These are phyloP conservation scores for Vaucheria bursata DNA, from an alignment of 352 stramenopile species.

Conservation along the genomic window DNA sequence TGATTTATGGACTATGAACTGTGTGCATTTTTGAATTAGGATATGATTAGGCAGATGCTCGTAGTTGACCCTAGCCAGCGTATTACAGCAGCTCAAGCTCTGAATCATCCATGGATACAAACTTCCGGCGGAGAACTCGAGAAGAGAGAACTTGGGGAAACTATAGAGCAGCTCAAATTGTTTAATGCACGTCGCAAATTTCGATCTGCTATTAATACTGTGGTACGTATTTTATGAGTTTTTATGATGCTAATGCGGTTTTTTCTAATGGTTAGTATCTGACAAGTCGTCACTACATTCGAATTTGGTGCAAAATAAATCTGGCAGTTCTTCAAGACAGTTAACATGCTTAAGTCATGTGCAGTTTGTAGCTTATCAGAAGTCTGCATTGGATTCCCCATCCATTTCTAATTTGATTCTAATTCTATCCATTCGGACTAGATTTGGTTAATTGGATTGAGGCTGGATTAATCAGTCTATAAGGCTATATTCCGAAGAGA, in stretches of 20 bases:
- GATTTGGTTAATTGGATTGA: too few species aligned
- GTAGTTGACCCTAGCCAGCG: background rate
- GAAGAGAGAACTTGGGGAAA: constrained; percentile 22
- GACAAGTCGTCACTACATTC: background rate
- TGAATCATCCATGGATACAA: constrained; percentile 37
- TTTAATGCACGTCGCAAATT: constrained; percentile 44
- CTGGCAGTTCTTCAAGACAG: background rate
- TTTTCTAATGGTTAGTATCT: background rate
- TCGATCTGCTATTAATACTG: constrained; percentile 25
- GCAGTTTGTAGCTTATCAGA: background rate
- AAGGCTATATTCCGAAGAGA: too few species aligned
- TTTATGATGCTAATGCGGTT: constrained; percentile 28
- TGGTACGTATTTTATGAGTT: constrained; percentile 7
- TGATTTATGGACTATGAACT: background rate
- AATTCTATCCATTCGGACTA: too few species aligned
- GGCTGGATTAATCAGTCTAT: too few species aligned
- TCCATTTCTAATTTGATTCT: too few species aligned
- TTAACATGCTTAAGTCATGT: background rate
- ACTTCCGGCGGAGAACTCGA: constrained; percentile 16
- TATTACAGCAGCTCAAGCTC: constrained; percentile 58
- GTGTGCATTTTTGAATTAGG: background rate
- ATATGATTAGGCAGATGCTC: background rate
- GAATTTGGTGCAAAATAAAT: background rate
- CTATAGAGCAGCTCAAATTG: constrained; percentile 35
- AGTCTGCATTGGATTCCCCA: background rate